Base-by-base conservation (phyloP, 2,329 filamentous ascomycete species). In the Coccinonectria pachysandricola region DNA sequence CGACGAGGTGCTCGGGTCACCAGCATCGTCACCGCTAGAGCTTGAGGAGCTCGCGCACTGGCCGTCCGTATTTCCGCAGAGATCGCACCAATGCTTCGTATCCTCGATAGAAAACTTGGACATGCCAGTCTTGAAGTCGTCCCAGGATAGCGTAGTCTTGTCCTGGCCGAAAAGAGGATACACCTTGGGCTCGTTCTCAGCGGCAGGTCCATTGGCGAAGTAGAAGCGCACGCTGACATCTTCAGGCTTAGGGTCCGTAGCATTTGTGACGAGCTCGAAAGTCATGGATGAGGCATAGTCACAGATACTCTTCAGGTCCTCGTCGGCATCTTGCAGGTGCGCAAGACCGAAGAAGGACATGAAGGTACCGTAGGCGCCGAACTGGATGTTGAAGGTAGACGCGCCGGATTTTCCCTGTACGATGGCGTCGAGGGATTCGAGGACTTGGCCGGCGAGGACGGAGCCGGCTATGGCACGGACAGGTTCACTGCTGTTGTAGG, bases 231-330 rank as follows among this genome's bases (percentile, higher is more conserved):
- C 70, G 8, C 54, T 60, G 37, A 77, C 58, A 27, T 73, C 63
- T 15, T 60, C 41, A 16, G 25, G 20, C 31, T 43, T 36, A 8
- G 75, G 69, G 49, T 47, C 40, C 8, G 56, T 62, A 4, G 59
- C 57, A 67, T 68, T 54, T 39, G 71, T 71, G 28, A 75, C 61
- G 12, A 78, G 59, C 62, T 94, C 87, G 50, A 92, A 87, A 5
- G 65, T 65, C 71, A 93, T 84, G 37, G 75, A 75, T 3, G 77
- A 79, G 5, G 85, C 85, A 46, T 94, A 94, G 57, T 86, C 78
- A n/a, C 79, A 75, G 8, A 94, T 62, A 28, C 81, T 81, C 32
- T 60, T 75, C 60, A 94, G 93, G 50, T 81, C 60, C 1, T 56
- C 40, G 32, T 64, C 70, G 2, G 58, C 65, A 8, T 54, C 46